Percentiles rank a stretch among this genome's conserved stretches.
Conservation (phyloP, 768 basidiomycete species). For the Gloeophyllum trabeum region DNA sequence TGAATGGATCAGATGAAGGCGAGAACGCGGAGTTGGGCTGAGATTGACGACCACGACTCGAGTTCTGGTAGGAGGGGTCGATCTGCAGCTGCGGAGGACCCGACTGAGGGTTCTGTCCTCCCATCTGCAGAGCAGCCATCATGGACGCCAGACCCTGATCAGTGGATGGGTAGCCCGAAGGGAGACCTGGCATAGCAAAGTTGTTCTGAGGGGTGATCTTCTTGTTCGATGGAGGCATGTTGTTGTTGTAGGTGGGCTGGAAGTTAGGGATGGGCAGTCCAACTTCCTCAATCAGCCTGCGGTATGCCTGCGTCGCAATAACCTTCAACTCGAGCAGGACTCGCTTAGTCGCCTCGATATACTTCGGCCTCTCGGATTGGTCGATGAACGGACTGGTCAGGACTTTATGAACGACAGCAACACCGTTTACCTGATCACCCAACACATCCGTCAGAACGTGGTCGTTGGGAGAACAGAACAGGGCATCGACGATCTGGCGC, state of each 20-base stretch:
- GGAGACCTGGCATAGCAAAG: conserved; percentile 64
- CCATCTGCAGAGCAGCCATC: conserved; percentile 91
- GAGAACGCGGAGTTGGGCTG: conserved; percentile 37
- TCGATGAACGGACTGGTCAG: conserved; percentile 81
- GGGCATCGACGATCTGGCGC: conserved; percentile 72
- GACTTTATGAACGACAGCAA: conserved; percentile 88
- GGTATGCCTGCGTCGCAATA: conserved; percentile 89
- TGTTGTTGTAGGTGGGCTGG: conserved; percentile 63
- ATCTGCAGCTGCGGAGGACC: conserved; percentile 65
- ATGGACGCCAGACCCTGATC: conserved; percentile 83
- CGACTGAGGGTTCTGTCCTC: conserved; percentile 75
- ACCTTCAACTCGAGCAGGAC: conserved; percentile 89
- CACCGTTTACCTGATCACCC: conserved; percentile 93
- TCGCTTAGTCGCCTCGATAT: conserved; percentile 81
- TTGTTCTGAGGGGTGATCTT: conserved; percentile 40
- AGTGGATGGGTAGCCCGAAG: conserved; percentile 70
- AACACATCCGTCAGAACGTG: conserved; percentile 90
- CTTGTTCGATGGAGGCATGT: conserved; percentile 52
- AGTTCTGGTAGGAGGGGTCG: conserved; percentile 45
- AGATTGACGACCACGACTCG: conserved; percentile 32
- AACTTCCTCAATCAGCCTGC: conserved; percentile 88
- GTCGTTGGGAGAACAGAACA: conserved; percentile 86
- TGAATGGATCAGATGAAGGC: conserved; percentile 43
- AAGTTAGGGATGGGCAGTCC: conserved; percentile 84
- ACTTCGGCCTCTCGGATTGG: conserved; percentile 49